Conservation (phyloP, 176 grass and related monocot genomes). For the Zizania latifolia region DNA sequence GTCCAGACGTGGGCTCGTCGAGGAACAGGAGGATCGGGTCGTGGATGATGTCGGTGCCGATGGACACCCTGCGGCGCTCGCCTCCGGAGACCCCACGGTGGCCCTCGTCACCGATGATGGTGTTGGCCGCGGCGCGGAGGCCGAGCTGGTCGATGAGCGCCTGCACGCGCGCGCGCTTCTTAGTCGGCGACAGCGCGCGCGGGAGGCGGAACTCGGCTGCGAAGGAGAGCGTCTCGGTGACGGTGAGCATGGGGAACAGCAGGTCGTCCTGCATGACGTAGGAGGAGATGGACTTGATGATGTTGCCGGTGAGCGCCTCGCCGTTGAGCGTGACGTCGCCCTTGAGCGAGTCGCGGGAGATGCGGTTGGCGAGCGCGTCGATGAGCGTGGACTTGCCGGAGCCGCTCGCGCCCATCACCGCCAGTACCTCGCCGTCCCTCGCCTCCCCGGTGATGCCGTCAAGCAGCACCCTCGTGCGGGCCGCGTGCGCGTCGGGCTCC, state of each 20-base stretch:
- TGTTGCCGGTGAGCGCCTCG: constrained; percentile 46
- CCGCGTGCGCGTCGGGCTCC: constrained; percentile 17
- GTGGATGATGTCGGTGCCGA: constrained; percentile 88
- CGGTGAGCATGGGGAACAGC: constrained; percentile 91
- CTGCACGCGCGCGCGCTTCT: constrained; percentile 77
- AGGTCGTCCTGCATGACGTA: constrained; percentile 99
- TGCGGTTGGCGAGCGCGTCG: constrained; percentile 84
- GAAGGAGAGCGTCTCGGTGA: constrained; percentile 84
- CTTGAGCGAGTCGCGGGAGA: constrained; percentile 64
- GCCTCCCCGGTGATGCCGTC: constrained; percentile 69
- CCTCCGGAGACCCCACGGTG: constrained; percentile 91
- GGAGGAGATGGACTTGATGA: constrained; percentile 73
- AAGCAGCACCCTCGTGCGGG: constrained; percentile 45
- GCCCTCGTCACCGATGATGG: constrained; percentile 95
- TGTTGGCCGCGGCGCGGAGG: constrained; percentile 52
- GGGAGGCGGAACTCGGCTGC: constrained; percentile 96
- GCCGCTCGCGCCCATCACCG: constrained; percentile 83
- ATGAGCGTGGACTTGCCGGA: constrained; percentile 97
- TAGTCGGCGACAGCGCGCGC: constrained; percentile 44
- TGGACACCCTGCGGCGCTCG: constrained; percentile 79
- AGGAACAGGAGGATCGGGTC: constrained; percentile 89
- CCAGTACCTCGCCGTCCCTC: constrained; percentile 69
- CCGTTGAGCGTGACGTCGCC: constrained; percentile 72
- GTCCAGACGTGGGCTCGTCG: constrained; percentile 93
- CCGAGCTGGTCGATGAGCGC: constrained; percentile 87